phyloP scores from a whole-genome alignment of 108 stramenopile genomes.

The Pelagomonas calceolata region DNA sequence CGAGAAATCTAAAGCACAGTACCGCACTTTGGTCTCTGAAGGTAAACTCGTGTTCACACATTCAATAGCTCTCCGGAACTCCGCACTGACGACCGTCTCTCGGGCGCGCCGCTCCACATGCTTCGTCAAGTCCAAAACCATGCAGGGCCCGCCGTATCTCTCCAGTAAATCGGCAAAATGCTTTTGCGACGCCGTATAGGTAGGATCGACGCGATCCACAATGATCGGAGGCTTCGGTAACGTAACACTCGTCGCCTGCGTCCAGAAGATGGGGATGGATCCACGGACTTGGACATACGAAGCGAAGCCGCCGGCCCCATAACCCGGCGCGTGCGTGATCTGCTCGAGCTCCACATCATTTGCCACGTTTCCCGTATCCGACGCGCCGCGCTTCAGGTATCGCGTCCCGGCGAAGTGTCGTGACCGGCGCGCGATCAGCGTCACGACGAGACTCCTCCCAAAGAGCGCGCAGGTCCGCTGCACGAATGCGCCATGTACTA shows the following conservation, averaged over 20 bases:
- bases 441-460: conserved; percentile 72
- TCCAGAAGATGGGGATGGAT: conserved; percentile 93
- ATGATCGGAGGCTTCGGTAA: conserved; percentile 95
- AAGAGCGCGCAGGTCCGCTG: conserved; percentile 76
- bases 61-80: conserved; percentile 83
- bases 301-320: conserved; percentile 62
- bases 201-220: conserved; percentile 78
- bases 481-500: conserved; percentile 88
- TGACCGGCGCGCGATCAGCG: conserved; percentile 78
- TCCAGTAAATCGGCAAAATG: conserved; percentile 86
- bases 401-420: conserved; percentile 95
- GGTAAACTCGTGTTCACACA: conserved; percentile 82
- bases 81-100: conserved; percentile 84
- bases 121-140: conserved; percentile 89
- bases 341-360: conserved; percentile 80
- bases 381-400: conserved; percentile 92
- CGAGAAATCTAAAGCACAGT: conserved; percentile 75
- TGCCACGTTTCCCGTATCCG: conserved; percentile 86
- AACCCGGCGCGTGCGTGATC: conserved; percentile 83
- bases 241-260: conserved; percentile 80
- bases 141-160: conserved; percentile 79
- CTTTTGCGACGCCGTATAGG: conserved; percentile 75
- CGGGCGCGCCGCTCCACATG: conserved; percentile 81
- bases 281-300: conserved; percentile 87
- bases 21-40: conserved; percentile 68